Base-by-base conservation (phyloP, 495 filamentous ascomycete species). In the Tetracladium setigerum region DNA sequence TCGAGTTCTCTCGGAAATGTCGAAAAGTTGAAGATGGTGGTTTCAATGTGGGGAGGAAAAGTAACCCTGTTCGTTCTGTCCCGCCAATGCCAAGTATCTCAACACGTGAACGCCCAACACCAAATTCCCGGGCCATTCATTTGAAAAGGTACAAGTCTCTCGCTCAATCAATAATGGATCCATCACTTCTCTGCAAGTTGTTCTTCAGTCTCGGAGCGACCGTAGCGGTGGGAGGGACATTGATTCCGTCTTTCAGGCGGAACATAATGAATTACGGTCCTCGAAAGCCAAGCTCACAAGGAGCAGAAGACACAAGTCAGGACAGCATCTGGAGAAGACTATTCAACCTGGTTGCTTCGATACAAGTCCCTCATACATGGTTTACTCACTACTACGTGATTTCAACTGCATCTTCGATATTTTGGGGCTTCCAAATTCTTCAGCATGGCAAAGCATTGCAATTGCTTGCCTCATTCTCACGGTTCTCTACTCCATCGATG, bases 351-450 rank as follows among this genome's bases (percentile, higher is more conserved):
- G 7, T 53, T 38, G 50, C 40, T 27, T 50, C 46, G 13, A 35
- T 55, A 24, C 71, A 69, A 58, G 84, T 97, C 10, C 89, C 94
- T 3, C 92, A 96, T 62, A 68, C 73, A 42, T 98, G 82, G 73
- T 98, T 98, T 66, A 73, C 67, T 7, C 83, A 89, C 46, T 98
- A 95, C 65, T 98, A 98, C 58, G 58, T 87, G 30, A 59, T 78
- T 16, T 94, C 85, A 0, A 54, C 91, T 2, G 54, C 68, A 5
- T 83, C 80, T 35, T 90, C 83, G 1, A 44, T 82, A 3, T 87
- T 95, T 63, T 96, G 92, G 90, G 72, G 68, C 0, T 36, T 58
- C 32, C 87, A 95, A 61, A 72, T 87, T n/a, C 52, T 79, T 15
- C 60, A 52, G 12, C 66, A 72, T 41, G 88, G 87, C 1, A 41